Evolutionary conservation across 1,139 yeast species (phyloP).

Genomic region (Hemisphaericaspora xylanilytica): DNA sequence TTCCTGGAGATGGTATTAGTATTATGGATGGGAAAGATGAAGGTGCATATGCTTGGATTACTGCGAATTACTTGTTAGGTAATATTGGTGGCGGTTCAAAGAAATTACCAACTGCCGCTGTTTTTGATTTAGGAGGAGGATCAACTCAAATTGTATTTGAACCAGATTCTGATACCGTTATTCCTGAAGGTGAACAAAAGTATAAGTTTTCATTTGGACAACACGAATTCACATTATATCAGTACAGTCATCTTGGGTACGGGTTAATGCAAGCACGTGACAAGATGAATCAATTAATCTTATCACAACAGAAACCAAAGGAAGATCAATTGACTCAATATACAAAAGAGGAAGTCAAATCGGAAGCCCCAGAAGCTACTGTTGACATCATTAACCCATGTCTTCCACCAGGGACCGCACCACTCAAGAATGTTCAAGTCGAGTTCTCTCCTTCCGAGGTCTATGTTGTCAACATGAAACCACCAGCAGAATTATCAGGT

Average conservation of each 20-base stretch:
- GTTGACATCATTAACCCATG: conserved; percentile 71
- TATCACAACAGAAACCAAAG: conserved; percentile 45
- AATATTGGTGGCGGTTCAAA: conserved; percentile 72
- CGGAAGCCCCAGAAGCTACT: conserved; percentile 26
- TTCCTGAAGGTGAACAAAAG: conserved; percentile 88
- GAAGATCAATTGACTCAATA: conserved; percentile 21
- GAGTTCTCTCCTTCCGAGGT: conserved; percentile 45
- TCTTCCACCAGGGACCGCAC: conserved; percentile 69
- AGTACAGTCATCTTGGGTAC: conserved; percentile 91
- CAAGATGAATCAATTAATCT: conserved; percentile 64
- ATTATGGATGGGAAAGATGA: conserved; percentile 96
- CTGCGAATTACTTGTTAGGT: conserved; percentile 88
- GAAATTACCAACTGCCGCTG: conserved; percentile 85
- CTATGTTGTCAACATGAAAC: conserved; percentile 69
- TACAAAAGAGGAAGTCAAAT: conserved; percentile 36
- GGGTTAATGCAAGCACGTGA: conserved; percentile 94
- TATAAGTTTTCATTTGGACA: conserved; percentile 79
- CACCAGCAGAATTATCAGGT: conserved; percentile 52
- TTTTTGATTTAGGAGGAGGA: conserved; percentile 97
- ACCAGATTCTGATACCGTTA: conserved; percentile 58
- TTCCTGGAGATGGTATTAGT: conserved; percentile 76
- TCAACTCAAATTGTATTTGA: conserved; percentile 98
- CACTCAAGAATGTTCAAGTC: conserved; percentile 53
- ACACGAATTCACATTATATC: conserved; percentile 79
- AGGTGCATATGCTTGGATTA: conserved; percentile 99